Conservation (phyloP, 805 yeast species). For the Saturnispora quitensis region DNA sequence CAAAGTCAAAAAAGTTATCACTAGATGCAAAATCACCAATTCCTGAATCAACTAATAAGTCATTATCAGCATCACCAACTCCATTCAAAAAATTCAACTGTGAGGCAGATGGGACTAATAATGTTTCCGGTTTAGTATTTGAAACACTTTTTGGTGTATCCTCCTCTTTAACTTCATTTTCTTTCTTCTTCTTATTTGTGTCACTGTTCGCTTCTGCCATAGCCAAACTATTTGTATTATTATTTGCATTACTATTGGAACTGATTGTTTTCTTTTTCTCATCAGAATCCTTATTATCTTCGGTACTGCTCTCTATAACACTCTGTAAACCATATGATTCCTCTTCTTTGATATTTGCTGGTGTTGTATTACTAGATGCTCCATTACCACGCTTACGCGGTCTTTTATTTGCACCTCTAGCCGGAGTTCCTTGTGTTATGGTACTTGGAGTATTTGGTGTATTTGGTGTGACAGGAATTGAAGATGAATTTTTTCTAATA, state of each 20-base stretch:
- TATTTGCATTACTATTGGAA: background rate
- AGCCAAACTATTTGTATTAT: background rate
- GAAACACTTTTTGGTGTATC: background rate
- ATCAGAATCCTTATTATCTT: background rate
- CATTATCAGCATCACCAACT: constrained; percentile 33
- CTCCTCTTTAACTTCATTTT: background rate
- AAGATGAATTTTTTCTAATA: constrained; percentile 19
- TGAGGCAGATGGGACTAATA: background rate
- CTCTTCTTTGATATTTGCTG: constrained; percentile 23
- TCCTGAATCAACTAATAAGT: constrained; percentile 33
- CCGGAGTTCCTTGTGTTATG: background rate
- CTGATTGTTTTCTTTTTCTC: background rate
- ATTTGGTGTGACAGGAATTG: constrained; percentile 28
- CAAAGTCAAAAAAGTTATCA: constrained; percentile 27
- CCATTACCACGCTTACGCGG: constrained; percentile 17
- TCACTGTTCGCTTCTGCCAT: background rate
- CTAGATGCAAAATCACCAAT: constrained; percentile 26
- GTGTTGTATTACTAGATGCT: constrained; percentile 15
- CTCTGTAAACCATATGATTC: constrained; percentile 14
- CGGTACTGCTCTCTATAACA: constrained; percentile 2
- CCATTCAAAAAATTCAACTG: constrained; percentile 18
- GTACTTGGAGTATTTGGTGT: constrained; percentile 24
- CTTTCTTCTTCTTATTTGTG: background rate
- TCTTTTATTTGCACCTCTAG: constrained; percentile 9
- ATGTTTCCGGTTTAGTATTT: background rate